Evolutionary conservation across 371 early-diverging fungal genomes (phyloP).

Genomic region (Mucor circinelloides): DNA sequence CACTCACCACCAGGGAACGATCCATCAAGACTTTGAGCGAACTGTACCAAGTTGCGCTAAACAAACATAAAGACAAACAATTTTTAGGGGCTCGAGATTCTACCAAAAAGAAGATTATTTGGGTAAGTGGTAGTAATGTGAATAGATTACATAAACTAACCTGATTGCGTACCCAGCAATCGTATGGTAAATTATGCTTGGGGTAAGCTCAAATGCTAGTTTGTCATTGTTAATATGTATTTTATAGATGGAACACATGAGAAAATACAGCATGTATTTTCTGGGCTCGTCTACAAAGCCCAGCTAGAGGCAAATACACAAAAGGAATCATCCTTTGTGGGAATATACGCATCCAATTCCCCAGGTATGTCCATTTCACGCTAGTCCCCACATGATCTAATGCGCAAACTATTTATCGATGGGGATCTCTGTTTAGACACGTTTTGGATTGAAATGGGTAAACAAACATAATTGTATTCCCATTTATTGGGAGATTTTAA

Average conservation of each 20-base stretch:
- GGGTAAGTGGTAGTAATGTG: not conserved
- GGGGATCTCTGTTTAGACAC: slow-evolving; percentile 1
- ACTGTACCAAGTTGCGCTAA: slow-evolving; percentile 32
- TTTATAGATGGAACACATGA: slow-evolving; percentile 8
- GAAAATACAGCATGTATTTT: not conserved
- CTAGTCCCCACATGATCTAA: not conserved
- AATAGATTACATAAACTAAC: not conserved
- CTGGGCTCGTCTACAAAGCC: slow-evolving; percentile 14
- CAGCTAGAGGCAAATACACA: slow-evolving; percentile 33
- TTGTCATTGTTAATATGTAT: not conserved
- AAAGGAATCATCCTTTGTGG: slow-evolving; percentile 30
- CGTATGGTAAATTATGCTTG: not conserved
- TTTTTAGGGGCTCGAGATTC: slow-evolving; percentile 10
- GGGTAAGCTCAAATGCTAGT: not conserved
- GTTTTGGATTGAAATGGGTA: slow-evolving; percentile 18
- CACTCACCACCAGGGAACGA: slow-evolving; percentile 19
- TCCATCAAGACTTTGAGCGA: slow-evolving; percentile 37
- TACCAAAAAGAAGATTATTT: not conserved
- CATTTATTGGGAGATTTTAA: not conserved
- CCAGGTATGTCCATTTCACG: slow-evolving; percentile 29
- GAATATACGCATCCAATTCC: slow-evolving; percentile 42
- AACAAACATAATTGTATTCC: not conserved
- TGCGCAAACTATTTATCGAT: not conserved
- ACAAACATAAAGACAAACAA: slow-evolving; percentile 14
- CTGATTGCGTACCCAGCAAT: not conserved